Base-by-base conservation (phyloP, 805 yeast genomes). In the Barnettozyma botsteinii region DNA sequence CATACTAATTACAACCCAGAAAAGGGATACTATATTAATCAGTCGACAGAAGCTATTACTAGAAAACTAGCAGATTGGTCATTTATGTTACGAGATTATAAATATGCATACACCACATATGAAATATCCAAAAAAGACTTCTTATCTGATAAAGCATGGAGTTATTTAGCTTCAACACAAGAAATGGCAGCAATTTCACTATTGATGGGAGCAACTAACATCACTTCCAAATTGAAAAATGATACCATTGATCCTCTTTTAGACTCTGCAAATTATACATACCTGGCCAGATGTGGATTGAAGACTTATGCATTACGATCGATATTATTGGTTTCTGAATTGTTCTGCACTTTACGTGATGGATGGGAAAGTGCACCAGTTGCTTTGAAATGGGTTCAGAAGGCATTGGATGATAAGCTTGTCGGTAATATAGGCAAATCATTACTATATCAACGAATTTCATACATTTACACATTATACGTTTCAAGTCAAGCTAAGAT, bases 31-130 rank as follows among this genome's bases (percentile, higher is more conserved):
- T 88, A 87, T 55, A 62, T 73, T 31, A 74, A 77, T 10, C 66
- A 73, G 3, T 67, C 87, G 0, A 72, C 80, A 1, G 96, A 87
- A 51, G 83, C 85, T 55, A 69, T 76, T 31, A 69, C 88, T 21
- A 68, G 98, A 37, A 82, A 84, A 55, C 65, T 91, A 21, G 98
- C 95, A 0, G 98, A 93, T 59, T 86, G 95, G 86, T 79, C 88
- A 7, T 78, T 91, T 53, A 85, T 93, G 79, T 62, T 89, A n/a
- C 75, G 88, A 27, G 96, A 93, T 64, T 91, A 83, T 67, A 80
- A 81, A 57, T 79, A 77, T 42, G 93, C 97, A 3, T 81, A 83
- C 53, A 68, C 84, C 1, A 83, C 87, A 1, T 91, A 91, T 57
- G 98, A 91, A 44, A 58, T 85, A 37, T 70, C 87, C 28, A 81